Conservation (phyloP, 129 eudicot species). For the Cynara cardunculus region DNA sequence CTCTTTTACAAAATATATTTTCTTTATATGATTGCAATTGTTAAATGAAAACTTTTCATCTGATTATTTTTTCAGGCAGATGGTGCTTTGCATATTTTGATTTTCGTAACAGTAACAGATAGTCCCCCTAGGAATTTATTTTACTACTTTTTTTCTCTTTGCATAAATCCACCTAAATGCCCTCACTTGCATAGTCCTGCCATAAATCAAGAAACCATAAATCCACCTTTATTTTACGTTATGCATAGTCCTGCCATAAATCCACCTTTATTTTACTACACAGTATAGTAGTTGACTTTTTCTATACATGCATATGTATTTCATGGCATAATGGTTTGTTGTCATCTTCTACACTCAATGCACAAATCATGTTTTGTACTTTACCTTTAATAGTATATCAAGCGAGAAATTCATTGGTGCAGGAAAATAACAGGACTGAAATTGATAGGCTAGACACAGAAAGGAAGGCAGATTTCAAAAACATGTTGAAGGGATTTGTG, state of each 20-base stretch:
- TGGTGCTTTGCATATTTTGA: neutral
- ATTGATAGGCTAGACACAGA: slow-evolving; percentile 67
- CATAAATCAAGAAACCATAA: neutral
- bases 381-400: neutral
- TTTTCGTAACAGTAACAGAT: neutral
- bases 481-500: slow-evolving; percentile 90
- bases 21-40: neutral
- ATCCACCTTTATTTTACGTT: neutral
- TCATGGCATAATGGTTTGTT: neutral
- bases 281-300: neutral
- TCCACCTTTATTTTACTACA: neutral
- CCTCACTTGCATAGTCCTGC: neutral
- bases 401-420: slow-evolving; percentile 22
- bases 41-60: neutral
- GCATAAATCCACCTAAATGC: neutral
- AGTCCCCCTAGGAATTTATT: no score
- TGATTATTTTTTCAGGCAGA: neutral
- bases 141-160: neutral
- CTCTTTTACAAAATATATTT: neutral
- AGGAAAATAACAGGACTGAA: slow-evolving; percentile 86
- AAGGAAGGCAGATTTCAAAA: slow-evolving; percentile 58
- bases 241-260: neutral
- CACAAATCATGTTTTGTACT: neutral
- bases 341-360: neutral
- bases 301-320: neutral